A percentile compares a stretch with the other conserved stretches of the same genome.
These are phyloP conservation scores for Candida krabiensis DNA, from an alignment of 805 yeast species.

Conservation along the genomic window DNA sequence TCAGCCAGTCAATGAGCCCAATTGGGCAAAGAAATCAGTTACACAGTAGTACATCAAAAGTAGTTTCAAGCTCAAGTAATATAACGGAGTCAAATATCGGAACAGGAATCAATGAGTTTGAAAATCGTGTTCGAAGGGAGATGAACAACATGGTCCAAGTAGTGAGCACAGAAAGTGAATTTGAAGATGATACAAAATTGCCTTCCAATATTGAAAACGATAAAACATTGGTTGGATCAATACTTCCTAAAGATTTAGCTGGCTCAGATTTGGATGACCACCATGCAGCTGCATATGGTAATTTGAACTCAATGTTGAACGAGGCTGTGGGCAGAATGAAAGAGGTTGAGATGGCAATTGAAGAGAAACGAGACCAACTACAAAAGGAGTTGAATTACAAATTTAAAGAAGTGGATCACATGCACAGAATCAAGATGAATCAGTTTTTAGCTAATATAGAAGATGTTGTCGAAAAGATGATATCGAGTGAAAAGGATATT, in stretches of 20 bases:
- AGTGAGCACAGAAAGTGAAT: background rate
- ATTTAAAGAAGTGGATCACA: slow-evolving; percentile 12
- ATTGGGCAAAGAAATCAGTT: too few relatives aligned
- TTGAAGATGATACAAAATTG: background rate
- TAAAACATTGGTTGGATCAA: slow-evolving; percentile 4
- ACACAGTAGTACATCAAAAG: too few relatives aligned
- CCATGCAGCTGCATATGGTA: slow-evolving; percentile 1
- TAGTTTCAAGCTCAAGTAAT: too few relatives aligned
- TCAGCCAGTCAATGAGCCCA: too few relatives aligned
- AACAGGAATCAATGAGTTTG: background rate
- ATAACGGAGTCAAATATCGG: too few relatives aligned
- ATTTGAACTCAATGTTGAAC: slow-evolving; percentile 11
- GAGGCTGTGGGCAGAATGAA: slow-evolving; percentile 13
- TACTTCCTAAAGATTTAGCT: background rate
- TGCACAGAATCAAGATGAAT: slow-evolving; percentile 14
- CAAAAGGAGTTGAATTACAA: slow-evolving; percentile 12
- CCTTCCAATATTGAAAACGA: slow-evolving; percentile 2
- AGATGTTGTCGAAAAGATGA: slow-evolving; percentile 10
- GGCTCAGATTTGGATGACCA: slow-evolving; percentile 2
- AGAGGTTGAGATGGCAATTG: slow-evolving; percentile 14
- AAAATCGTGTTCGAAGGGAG: slow-evolving; percentile 3
- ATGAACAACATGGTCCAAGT: slow-evolving; percentile 2
- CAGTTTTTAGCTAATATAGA: slow-evolving; percentile 13
- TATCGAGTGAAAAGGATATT: slow-evolving; percentile 10
- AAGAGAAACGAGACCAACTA: slow-evolving; percentile 12